Conservation (phyloP, 305 asterid genomes). For the Coffea humblotiana region DNA sequence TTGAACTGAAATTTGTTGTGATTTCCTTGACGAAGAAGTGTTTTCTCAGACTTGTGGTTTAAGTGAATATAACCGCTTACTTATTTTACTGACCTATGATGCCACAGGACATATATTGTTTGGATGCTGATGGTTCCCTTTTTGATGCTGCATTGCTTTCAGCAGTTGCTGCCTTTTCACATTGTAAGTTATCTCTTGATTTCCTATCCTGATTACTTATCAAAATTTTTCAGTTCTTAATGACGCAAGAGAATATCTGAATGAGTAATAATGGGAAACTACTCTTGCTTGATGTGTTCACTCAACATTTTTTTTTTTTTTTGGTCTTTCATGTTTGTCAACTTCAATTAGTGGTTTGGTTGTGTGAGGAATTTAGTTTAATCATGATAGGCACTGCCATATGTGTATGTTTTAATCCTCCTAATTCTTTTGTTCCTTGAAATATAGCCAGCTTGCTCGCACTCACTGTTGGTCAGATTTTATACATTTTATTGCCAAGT, state of each 20-base stretch:
- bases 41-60: background rate
- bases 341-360: background rate
- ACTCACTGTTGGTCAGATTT: background rate
- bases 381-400: background rate
- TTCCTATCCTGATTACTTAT: too few species aligned
- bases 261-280: too few species aligned
- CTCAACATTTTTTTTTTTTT: background rate
- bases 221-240: too few species aligned
- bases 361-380: background rate
- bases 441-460: background rate
- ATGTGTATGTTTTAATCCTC: background rate
- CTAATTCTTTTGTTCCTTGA: background rate
- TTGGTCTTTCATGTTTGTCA: background rate
- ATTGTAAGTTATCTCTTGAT: constrained; percentile 47
- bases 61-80: constrained; percentile 5
- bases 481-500: background rate
- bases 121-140: constrained; percentile 95
- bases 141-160: constrained; percentile 92
- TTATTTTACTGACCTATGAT: constrained; percentile 13
- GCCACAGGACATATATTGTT: constrained; percentile 84
- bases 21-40: too few species aligned
- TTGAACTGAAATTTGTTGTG: too few species aligned
- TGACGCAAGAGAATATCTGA: too few species aligned
- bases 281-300: too few species aligned
- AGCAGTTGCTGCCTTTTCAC: constrained; percentile 83